Evolutionary conservation across 768 basidiomycete species (phyloP), one percentile per base, ranked within the genome.

Genomic region (Zangia roseola): DNA sequence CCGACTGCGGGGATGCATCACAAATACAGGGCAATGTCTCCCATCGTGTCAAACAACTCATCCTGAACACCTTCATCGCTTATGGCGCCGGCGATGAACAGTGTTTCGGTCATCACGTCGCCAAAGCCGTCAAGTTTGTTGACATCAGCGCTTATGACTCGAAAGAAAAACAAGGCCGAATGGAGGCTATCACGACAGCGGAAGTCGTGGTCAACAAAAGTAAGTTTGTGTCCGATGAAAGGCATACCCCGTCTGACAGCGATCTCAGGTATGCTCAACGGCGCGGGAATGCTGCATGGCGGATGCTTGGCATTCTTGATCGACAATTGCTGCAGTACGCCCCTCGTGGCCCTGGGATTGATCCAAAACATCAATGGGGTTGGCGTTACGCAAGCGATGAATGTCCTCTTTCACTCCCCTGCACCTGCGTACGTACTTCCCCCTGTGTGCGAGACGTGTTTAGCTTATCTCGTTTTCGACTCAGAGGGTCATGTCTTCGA

Each of bases 281-380:
- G 86, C 12, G 83, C 84, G 21, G 82, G 83, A 2, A 84, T 86
- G 79, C 71, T 88, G 14, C 86, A 88, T 55, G 86, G 87, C n/a
- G 86, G 83, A 33, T 85, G 84, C 46, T 63, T 88, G 28, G 82
- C 84, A 38, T 87, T 87, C 66, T 70, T 88, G 47, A 80, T 88
- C 37, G 86, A 88, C 67, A 87, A 84, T 57, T 86, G 84, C 63
- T 83, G 81, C 35, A 79, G 81, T 45, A 83, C 83, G 14, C 84
- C 85, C 0, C 75, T 87, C 10, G 80, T 88, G 25, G 82, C 80
- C 7, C 72, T 89, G 10, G 86, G 85, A 3, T 60, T 87, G 35
- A 64, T 81, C 31, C 73, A 78, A 57, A 75, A 76, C 50, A 66
- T 74, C 23, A 88, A 88, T 48, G 86, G 85, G 3, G 86, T 88